Evolutionary conservation across 2,329 filamentous ascomycete genomes (phyloP), one percentile per base, ranked within the genome.

Genomic region (Diaporthe ampelina): DNA sequence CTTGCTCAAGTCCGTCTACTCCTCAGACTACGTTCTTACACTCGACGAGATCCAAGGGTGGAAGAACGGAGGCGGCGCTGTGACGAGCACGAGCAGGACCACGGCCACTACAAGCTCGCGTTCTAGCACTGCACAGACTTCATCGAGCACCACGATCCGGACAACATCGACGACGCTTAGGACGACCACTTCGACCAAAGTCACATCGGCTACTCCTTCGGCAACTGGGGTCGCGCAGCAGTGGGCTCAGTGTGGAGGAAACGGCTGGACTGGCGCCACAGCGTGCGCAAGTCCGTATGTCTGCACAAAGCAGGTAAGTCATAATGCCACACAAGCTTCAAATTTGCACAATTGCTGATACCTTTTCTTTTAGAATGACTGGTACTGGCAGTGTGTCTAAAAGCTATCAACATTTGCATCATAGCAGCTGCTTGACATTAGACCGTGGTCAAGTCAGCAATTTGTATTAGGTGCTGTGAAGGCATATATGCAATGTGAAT

Each of bases 1-100:
- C 3, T 79, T 84, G 32, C 78, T 88, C 32, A 83, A 84, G 72
- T 83, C 13, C 81, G 82, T 43, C 79, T 82, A 67, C 32, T 67
- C 45, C 1, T 67, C 45, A 15, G 63, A 52, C n/a, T 67, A 67
- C 24, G 63, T 67, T 6, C 77, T 83, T 1, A 83, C 81, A 0
- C 76, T 83, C 6, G 81, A 83, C 67, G 81, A 83, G 76, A 82
- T 83, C 24, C 79, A 83, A 75, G 81, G 80, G 7, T 83, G 82
- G 81, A 52, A 67, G 29, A 29, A 13, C 8, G 63, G 63, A n/a
- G 63, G 63, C 29, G 15, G 32, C 15, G 0, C 63, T 17, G 45
- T 37, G 63, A 52, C 63, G 45, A 67, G 21, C 45, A 48, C 59
- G 24, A 63, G 59, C 40, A 63, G 19, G 8, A 32, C n/a, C 59